phyloP scores from a whole-genome alignment of 345 rosid genomes.

The Barbarea vulgaris region DNA sequence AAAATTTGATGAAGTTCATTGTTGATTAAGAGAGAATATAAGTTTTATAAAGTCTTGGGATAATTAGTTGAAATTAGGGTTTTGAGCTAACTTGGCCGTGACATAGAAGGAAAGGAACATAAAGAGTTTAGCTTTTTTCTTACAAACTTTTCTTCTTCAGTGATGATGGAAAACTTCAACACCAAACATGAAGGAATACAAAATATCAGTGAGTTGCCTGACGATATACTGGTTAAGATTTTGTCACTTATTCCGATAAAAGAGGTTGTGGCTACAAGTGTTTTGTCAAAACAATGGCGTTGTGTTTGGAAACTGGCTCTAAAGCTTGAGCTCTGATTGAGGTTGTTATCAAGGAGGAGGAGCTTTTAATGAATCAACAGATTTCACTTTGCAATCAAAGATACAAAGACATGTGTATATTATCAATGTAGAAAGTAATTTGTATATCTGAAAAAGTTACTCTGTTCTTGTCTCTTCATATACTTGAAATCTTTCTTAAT shows the following conservation, averaged over 20 bases:
- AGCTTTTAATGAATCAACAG: background rate
- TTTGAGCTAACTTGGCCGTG: background rate
- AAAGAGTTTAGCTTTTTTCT: background rate
- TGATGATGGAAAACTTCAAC: background rate
- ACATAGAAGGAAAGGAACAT: background rate
- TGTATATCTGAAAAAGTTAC: background rate
- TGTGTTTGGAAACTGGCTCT: background rate
- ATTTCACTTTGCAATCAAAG: background rate
- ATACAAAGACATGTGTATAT: background rate
- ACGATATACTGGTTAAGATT: background rate
- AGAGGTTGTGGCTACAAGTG: background rate
- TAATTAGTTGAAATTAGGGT: background rate
- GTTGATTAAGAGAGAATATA: background rate
- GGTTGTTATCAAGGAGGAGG: background rate
- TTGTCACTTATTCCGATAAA: background rate
- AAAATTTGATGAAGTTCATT: background rate
- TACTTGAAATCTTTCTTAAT: background rate
- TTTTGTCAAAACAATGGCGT: background rate
- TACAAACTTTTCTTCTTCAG: background rate
- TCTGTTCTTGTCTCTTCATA: background rate
- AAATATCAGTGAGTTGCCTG: background rate
- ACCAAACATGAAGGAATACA: background rate
- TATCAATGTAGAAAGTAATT: background rate
- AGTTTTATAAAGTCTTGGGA: background rate
- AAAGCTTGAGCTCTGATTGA: background rate